Evolutionary conservation across 352 stramenopile genomes (phyloP), one percentile per base, ranked within the genome.

Genomic region (Globisporangium iwayamae): DNA sequence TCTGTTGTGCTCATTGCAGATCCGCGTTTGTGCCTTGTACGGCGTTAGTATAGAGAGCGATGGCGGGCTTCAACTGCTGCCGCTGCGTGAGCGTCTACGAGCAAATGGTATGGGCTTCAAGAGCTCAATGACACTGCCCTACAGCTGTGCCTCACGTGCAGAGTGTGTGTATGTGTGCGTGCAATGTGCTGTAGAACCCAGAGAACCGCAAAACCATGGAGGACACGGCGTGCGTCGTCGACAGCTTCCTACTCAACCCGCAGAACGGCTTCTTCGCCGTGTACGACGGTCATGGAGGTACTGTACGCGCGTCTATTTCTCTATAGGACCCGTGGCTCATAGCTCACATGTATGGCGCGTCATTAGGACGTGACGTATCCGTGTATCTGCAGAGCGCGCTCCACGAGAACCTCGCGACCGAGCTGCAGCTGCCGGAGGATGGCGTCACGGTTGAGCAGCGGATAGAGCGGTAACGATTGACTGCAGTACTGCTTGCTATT

Each of bases 191-290:
- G 28, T 56, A 94, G 85, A 94, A 94, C 63, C 82, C 82, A 3
- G 67, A 76, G 63, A 69, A 82, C 48, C 75, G 85, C 43, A 88
- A 91, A 67, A 92, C 83, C 25, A 94, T 94, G 85, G 85, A 94
- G 62, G 85, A 94, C 74, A 85, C 81, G 16, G 69, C 86, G 61
- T 74, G 81, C 22, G 81, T 93, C 30, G 79, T 93, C 14, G 85
- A 94, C 61, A 78, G 79, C 45, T 92, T 87, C 62, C 63, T 87
- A 30, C 60, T 74, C 13, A 66, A 78, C 50, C 67, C 66, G 7
- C 62, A 74, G 50, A 85, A 89, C 61, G 81, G 85, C n/a, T 92
- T 87, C 63, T 93, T 93, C 62, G 81, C 72, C 8, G 76, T 94
- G 25, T 84, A 90, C 66, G 85, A 94, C 50, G 85, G 85, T 28